Conservation (phyloP, 2,329 filamentous ascomycete species). For the Xylaria sp. region DNA sequence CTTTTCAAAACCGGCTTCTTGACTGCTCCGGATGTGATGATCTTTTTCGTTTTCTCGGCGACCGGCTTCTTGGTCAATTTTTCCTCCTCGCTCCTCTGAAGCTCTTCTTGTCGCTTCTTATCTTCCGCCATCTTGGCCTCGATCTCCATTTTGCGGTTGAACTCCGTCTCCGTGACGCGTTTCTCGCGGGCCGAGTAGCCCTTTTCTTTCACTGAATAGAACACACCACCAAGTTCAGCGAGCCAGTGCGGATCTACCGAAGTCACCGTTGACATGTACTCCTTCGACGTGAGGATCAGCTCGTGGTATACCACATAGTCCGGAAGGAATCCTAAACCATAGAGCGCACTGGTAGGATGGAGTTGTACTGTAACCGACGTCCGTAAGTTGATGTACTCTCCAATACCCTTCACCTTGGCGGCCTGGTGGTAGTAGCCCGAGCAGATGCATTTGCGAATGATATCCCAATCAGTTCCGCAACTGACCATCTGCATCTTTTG, state of each 20-base stretch:
- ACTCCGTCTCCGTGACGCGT: conserved; percentile 82
- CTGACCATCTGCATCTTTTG: conserved; percentile 84
- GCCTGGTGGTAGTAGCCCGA: conserved; percentile 98
- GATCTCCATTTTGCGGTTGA: conserved; percentile 88
- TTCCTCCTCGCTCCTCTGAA: conserved; percentile 46
- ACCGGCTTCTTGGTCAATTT: conserved; percentile 40
- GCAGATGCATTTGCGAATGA: conserved; percentile 94
- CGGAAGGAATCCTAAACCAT: conserved; percentile 86
- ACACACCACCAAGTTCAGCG: conserved; percentile 91
- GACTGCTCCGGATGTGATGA: conserved; percentile 57
- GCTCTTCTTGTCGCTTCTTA: conserved; percentile 61
- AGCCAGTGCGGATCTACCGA: conserved; percentile 96
- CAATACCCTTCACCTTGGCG: conserved; percentile 89
- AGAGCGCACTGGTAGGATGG: conserved; percentile 89
- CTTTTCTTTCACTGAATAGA: conserved; percentile 97
- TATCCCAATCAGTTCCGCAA: conserved; percentile 95
- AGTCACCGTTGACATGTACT: conserved; percentile 97
- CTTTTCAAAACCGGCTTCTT: conserved; percentile 56
- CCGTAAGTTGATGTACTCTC: conserved; percentile 94
- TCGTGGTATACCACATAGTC: conserved; percentile 99
- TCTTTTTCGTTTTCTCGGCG: conserved; percentile 45
- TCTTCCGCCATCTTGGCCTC: conserved; percentile 89
- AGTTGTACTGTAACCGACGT: conserved; percentile 92
- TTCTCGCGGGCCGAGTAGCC: conserved; percentile 86
- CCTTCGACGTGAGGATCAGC: conserved; percentile 90